These are phyloP conservation scores for Phytophthora fragariaefolia DNA, from an alignment of 352 stramenopile species.

Conservation along the genomic window DNA sequence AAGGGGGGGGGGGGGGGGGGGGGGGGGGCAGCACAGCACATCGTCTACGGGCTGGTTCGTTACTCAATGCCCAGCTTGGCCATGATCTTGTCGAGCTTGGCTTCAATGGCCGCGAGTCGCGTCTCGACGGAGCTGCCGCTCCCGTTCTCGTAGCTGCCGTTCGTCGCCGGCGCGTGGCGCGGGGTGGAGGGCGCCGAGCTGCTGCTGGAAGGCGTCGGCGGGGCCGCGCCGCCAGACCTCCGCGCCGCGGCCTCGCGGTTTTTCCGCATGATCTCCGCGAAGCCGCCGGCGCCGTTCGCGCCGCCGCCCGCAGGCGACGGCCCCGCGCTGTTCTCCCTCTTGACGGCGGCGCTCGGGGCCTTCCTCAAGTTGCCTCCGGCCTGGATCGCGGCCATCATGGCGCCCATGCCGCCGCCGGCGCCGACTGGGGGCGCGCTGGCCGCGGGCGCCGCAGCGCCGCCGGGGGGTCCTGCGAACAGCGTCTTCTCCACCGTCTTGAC, in stretches of 20 bases:
- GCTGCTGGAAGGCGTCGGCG: conserved; percentile 25
- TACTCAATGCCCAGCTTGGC: conserved; percentile 78
- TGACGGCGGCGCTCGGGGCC: conserved; percentile 38
- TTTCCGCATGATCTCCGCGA: conserved; percentile 92
- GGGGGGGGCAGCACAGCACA: too few species aligned
- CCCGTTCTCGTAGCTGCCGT: conserved; percentile 34
- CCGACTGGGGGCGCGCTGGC: conserved; percentile 25
- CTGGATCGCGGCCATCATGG: conserved; percentile 81
- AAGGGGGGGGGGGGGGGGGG: too few species aligned
- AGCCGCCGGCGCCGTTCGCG: conserved; percentile 54
- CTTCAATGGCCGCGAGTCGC: conserved; percentile 78
- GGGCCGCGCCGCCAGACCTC: conserved; percentile 37
- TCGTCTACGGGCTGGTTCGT: not conserved
- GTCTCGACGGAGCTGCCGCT: conserved; percentile 48
- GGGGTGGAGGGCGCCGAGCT: conserved; percentile 68
- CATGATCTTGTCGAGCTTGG: conserved; percentile 92
- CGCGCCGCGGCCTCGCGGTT: conserved; percentile 84
- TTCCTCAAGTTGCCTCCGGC: conserved; percentile 73
- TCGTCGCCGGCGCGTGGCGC: conserved; percentile 25
- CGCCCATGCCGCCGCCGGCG: conserved; percentile 56
- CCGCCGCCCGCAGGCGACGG: conserved; percentile 2
- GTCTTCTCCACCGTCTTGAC: conserved; percentile 76
- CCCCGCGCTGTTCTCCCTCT: conserved; percentile 39
- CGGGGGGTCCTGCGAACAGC: conserved; percentile 51
- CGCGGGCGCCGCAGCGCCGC: conserved; percentile 18